Evolutionary conservation across 306 rosid species (phyloP), one percentile per base, ranked within the genome.

Genomic region (Cyamopsis tetragonoloba): DNA sequence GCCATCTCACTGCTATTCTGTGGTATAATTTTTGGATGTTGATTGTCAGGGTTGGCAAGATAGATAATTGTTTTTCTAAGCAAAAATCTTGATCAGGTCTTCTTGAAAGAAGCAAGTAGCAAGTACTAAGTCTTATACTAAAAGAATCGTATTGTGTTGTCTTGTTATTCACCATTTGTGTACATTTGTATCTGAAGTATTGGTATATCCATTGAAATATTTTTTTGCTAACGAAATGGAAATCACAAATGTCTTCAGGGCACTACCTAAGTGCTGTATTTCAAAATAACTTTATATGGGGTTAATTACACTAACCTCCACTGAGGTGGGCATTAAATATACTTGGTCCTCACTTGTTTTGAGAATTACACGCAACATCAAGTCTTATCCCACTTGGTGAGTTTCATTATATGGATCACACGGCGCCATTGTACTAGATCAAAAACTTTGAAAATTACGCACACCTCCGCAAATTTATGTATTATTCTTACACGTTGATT

Each of bases 201-300:
- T 77, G 62, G 68, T 46, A 38, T 43, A 55, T 62, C n/a, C n/a
- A 55, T 56, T 35, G 26, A 24, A 8, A 48, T 35, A 26, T 11
- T 55, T 19, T 26, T 55, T 39, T 69, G 20, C 19, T 41, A 15
- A 22, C 30, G 22, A 71, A 76, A 22, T 41, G 22, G 76, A 76
- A 68, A 35, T 47, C 5, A 8, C 4, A 48, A 7, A 10, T 14
- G 23, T 37, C 20, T 68, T 47, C 13, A 27, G 38, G 7, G 14
- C 28, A 58, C 17, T 44, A 67, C 22, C 51, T 35, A 32, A 49
- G 4, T 48, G 50, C 28, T 22, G n/a, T 42, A 48, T 23, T 5
- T 43, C 11, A 26, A 31, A 20, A 34, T 66, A 14, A 34, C 38
- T 2, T 32, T 12, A 55, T 31, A 32, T 12, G 34, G 11, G 37